Evolutionary conservation across 192 early-diverging fungal species (phyloP), one percentile per base, ranked within the genome.

Genomic region (Tieghemiomyces parasiticus): DNA sequence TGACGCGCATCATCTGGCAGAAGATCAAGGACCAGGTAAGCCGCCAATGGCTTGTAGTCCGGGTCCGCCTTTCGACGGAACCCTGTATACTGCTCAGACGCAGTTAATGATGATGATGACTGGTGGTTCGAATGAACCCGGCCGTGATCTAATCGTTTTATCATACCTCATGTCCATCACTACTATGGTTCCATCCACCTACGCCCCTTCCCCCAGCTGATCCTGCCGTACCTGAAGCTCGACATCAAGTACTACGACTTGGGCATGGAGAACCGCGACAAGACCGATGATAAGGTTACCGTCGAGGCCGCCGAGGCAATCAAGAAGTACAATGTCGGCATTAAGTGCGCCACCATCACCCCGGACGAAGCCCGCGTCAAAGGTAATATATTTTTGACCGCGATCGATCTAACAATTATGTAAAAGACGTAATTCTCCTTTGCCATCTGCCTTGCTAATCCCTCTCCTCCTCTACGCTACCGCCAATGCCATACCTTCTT

Each of bases 341-440:
- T 98, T 80, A 98, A 98, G 79, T 98, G 95, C 69, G 95, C 95
- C 9, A 98, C 95, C 38, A 98, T 98, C 71, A 98, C 95, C 25
- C 92, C 95, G 14, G 95, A 98, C 67, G 86, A 89, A 54, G 88
- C 81, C 22, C 87, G 95, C 65, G 92, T 98, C 51, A 74, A 90
- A 65, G 78, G 76, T 74, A 66, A 48, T n/a, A 55, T 61, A 19
- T 14, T 2, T n/a, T n/a, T n/a, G n/a, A n/a, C n/a, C n/a, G n/a
- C n/a, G n/a, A n/a, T n/a, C n/a, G n/a, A n/a, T n/a, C n/a, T n/a
- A n/a, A n/a, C n/a, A n/a, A n/a, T n/a, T n/a, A n/a, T n/a, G n/a
- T n/a, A n/a, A n/a, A n/a, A n/a, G n/a, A n/a, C n/a, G n/a, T n/a
- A n/a, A n/a, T n/a, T n/a, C n/a, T n/a, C n/a, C n/a, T n/a, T n/a